These are phyloP conservation scores for Saturnispora diversa DNA, from an alignment of 805 yeast species.

Conservation along the genomic window DNA sequence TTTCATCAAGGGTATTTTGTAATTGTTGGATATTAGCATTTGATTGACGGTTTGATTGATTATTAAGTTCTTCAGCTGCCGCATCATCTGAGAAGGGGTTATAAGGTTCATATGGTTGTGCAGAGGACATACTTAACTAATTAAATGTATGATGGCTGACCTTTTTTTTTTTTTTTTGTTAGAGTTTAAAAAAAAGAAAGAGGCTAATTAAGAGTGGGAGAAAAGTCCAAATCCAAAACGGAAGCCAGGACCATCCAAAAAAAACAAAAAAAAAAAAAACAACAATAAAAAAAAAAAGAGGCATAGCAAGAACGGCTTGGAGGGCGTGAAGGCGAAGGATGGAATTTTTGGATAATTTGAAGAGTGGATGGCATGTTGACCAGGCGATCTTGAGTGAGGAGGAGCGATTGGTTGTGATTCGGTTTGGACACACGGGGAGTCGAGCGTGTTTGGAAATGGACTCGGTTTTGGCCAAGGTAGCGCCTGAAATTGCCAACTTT, in stretches of 20 bases:
- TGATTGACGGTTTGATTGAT: constrained; percentile 15
- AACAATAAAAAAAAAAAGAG: too few relatives aligned
- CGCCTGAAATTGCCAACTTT: constrained; percentile 79
- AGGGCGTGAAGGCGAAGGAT: too few relatives aligned
- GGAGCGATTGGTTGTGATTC: constrained; percentile 74
- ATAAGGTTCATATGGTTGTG: constrained; percentile 30
- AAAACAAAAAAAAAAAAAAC: too few relatives aligned
- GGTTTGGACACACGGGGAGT: constrained; percentile 79
- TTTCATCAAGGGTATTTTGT: constrained; percentile 43
- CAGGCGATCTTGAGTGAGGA: constrained; percentile 92
- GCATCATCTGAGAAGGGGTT: constrained; percentile 29
- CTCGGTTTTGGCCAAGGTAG: constrained; percentile 67
- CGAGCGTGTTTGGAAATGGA: constrained; percentile 85
- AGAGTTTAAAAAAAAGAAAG: too few relatives aligned
- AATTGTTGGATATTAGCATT: constrained; percentile 21
- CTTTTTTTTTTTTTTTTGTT: too few relatives aligned
- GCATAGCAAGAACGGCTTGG: too few relatives aligned
- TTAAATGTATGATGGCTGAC: too few relatives aligned
- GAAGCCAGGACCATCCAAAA: too few relatives aligned
- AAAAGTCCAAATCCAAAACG: too few relatives aligned
- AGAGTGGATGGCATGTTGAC: constrained; percentile 94
- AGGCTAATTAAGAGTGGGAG: too few relatives aligned
- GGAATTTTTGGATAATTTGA: constrained; percentile 71
- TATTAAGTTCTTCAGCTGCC: constrained; percentile 21
- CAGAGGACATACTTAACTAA: constrained; percentile 27